Conservation (phyloP, 1,284 basidiomycete genomes). For the Ganoderma multipileum region DNA sequence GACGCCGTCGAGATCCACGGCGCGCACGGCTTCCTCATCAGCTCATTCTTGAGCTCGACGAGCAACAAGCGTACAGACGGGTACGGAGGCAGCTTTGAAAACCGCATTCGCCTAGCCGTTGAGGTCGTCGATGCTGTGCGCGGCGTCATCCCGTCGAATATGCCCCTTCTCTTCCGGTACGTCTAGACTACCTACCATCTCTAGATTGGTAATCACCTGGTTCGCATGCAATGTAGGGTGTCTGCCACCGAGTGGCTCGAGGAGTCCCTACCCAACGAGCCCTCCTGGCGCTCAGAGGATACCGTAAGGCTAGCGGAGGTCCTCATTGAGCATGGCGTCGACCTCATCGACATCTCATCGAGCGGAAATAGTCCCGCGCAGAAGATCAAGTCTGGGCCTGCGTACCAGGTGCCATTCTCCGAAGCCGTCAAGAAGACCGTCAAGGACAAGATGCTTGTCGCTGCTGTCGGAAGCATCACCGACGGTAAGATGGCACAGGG, state of each 20-base stretch:
- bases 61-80: constrained; percentile 63
- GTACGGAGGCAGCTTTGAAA: constrained; percentile 65
- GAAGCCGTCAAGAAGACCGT: constrained; percentile 52
- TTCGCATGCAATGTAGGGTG: constrained; percentile 45
- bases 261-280: constrained; percentile 48
- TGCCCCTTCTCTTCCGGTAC: constrained; percentile 76
- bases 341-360: constrained; percentile 57
- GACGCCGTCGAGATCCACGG: constrained; percentile 47
- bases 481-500: constrained; percentile 61
- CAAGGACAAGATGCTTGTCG: constrained; percentile 50
- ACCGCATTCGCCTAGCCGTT: constrained; percentile 55
- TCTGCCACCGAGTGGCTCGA: constrained; percentile 65
- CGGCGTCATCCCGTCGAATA: constrained; percentile 58
- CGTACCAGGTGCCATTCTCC: constrained; percentile 56
- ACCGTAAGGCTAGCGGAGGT: constrained; percentile 53
- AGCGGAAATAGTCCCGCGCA: constrained; percentile 51
- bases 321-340: constrained; percentile 55
- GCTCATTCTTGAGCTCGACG: constrained; percentile 58
- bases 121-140: constrained; percentile 55
- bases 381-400: constrained; percentile 34
- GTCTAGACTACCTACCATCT: constrained; percentile 39
- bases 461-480: constrained; percentile 67
- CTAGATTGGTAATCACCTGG: constrained; percentile 15
- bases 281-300: constrained; percentile 61
- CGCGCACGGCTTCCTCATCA: constrained; percentile 49